These are phyloP conservation scores for Luvunga scandens DNA, from an alignment of 345 rosid genomes.

Conservation along the genomic window DNA sequence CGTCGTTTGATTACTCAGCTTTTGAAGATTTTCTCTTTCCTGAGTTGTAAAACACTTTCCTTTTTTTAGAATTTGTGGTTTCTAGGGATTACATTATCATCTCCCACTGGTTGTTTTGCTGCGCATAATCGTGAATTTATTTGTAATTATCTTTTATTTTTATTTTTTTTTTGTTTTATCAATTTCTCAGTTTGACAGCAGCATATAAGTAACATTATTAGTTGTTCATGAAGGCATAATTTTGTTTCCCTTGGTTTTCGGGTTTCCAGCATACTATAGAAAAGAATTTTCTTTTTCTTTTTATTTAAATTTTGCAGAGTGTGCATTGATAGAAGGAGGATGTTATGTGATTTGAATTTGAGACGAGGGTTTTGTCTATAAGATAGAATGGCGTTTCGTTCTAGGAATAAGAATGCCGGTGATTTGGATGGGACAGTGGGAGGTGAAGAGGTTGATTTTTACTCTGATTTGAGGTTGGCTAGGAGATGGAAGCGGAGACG, in stretches of 20 bases:
- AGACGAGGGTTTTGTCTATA: not conserved
- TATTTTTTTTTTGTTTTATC: not conserved
- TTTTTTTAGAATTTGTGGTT: not conserved
- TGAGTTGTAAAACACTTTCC: too few relatives aligned
- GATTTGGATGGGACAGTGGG: not conserved
- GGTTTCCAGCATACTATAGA: not conserved
- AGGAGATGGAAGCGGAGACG: slow-evolving; percentile 34
- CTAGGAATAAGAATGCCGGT: not conserved
- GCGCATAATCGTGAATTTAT: not conserved
- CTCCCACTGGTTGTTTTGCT: not conserved
- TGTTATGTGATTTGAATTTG: not conserved
- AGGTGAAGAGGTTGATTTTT: not conserved
- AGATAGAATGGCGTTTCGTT: not conserved
- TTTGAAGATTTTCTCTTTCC: too few relatives aligned
- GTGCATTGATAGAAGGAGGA: not conserved
- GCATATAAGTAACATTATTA: not conserved
- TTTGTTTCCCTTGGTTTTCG: not conserved
- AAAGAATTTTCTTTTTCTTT: too few relatives aligned
- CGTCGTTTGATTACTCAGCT: too few relatives aligned
- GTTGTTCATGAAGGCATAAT: not conserved
- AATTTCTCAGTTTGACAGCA: not conserved
- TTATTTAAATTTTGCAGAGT: too few relatives aligned
- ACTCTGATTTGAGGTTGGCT: slow-evolving; percentile 22
- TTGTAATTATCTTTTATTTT: too few relatives aligned
- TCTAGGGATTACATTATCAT: not conserved